Evolutionary conservation across 2,329 filamentous ascomycete genomes (phyloP).

Genomic region (Ophiostoma triangulosporum): DNA sequence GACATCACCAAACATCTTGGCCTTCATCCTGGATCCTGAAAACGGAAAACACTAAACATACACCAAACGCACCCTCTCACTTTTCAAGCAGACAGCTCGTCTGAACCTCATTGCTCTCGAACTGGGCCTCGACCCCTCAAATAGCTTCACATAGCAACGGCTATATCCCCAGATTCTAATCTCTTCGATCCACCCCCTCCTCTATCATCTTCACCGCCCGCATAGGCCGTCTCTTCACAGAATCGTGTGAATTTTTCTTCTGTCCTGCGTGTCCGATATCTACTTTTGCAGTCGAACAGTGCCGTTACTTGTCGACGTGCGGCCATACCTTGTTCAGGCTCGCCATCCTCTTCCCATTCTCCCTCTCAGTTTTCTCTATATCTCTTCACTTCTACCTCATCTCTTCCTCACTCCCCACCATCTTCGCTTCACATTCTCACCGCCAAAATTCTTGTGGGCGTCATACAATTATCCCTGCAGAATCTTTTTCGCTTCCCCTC

Average conservation of each 20-base stretch:
- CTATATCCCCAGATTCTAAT: neutral
- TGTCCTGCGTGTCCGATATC: neutral
- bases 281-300: neutral
- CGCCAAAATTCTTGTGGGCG: neutral
- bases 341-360: neutral
- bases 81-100: neutral
- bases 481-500: slow-evolving; percentile 1
- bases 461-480: slow-evolving; percentile 1
- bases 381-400: neutral
- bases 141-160: neutral
- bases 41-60: neutral
- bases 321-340: neutral
- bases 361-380: neutral
- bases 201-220: neutral
- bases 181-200: slow-evolving; percentile 1
- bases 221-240: neutral
- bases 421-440: neutral
- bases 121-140: neutral
- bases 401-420: neutral
- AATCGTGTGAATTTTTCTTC: neutral
- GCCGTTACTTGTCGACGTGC: neutral
- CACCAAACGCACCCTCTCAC: neutral
- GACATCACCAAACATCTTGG: neutral
- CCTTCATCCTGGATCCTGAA: neutral
- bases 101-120: no score